These are phyloP conservation scores for Phytophthora melonis DNA, from an alignment of 352 stramenopile genomes.

Conservation along the genomic window DNA sequence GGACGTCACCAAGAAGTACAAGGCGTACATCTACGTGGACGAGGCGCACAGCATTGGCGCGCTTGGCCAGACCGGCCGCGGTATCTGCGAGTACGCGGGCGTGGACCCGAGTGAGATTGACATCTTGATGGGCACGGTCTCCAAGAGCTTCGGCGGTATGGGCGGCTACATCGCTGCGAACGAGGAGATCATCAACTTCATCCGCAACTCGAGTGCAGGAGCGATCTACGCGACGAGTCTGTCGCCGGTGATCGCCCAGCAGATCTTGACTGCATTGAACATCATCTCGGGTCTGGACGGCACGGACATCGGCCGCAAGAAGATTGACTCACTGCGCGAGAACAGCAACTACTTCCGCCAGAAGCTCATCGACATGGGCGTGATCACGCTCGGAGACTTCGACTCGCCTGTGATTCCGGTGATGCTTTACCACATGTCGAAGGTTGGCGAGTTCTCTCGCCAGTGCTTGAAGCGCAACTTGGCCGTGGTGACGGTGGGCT, in stretches of 20 bases:
- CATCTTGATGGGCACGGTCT: slow-evolving; percentile 99
- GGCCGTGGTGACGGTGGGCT: slow-evolving; percentile 98
- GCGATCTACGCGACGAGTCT: slow-evolving; percentile 72
- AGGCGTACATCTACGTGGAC: slow-evolving; percentile 97
- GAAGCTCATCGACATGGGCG: slow-evolving; percentile 94
- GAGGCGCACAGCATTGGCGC: slow-evolving; percentile 98
- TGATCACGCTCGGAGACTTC: slow-evolving; percentile 93
- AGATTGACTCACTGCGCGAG: slow-evolving; percentile 94
- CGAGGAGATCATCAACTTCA: slow-evolving; percentile 75
- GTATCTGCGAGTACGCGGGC: slow-evolving; percentile 95
- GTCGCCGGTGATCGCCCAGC: slow-evolving; percentile 63
- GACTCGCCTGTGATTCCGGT: slow-evolving; percentile 99
- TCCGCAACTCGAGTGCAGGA: slow-evolving; percentile 64
- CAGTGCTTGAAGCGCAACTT: slow-evolving; percentile 95
- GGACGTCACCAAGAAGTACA: slow-evolving; percentile 96
- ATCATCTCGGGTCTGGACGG: slow-evolving; percentile 97
- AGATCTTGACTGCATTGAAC: slow-evolving; percentile 83
- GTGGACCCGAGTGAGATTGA: slow-evolving; percentile 97
- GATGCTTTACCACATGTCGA: slow-evolving; percentile 98
- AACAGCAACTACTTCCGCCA: slow-evolving; percentile 99
- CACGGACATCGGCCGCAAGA: slow-evolving; percentile 93
- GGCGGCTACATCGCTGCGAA: slow-evolving; percentile 97
- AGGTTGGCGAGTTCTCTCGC: slow-evolving; percentile 97
- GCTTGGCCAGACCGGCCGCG: slow-evolving; percentile 93
- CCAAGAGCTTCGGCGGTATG: slow-evolving; percentile 98